phyloP scores from a whole-genome alignment of 805 yeast genomes.

The Candida maris region DNA sequence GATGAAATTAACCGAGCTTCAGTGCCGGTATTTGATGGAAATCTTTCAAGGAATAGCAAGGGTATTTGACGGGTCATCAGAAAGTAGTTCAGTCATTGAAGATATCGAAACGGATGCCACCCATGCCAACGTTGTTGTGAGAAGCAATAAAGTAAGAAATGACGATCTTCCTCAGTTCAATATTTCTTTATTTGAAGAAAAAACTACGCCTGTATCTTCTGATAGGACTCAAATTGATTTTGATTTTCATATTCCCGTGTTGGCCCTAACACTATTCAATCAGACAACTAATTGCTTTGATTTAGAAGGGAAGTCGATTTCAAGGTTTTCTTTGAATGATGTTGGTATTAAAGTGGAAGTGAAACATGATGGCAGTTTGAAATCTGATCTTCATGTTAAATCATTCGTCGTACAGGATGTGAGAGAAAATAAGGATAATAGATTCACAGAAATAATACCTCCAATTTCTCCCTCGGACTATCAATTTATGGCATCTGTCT shows the following conservation, averaged over 20 bases:
- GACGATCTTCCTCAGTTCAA: constrained; percentile 4
- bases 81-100: constrained; percentile 39
- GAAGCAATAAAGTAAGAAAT: constrained; percentile 6
- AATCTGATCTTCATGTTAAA: constrained; percentile 58
- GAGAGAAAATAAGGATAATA: constrained; percentile 57
- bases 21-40: constrained; percentile 54
- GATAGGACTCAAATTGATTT: constrained; percentile 40
- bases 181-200: not conserved
- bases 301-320: constrained; percentile 42
- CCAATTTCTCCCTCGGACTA: constrained; percentile 54
- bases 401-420: constrained; percentile 79
- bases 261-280: constrained; percentile 60
- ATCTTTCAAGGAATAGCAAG: constrained; percentile 52
- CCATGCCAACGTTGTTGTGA: constrained; percentile 53
- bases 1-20: constrained; percentile 68
- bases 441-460: constrained; percentile 80
- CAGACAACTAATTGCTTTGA: constrained; percentile 38
- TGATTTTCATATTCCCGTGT: constrained; percentile 54
- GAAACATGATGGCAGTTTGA: constrained; percentile 51
- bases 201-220: constrained; percentile 14
- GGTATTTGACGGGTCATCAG: constrained; percentile 46
- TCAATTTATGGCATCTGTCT: constrained; percentile 63
- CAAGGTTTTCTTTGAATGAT: constrained; percentile 58
- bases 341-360: constrained; percentile 49
- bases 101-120: constrained; percentile 63